A percentile compares a stretch with the other conserved stretches of the same genome.
Evolutionary conservation across 2,329 filamentous ascomycete species (phyloP).

Genomic region (Biscogniauxia mediterranea): DNA sequence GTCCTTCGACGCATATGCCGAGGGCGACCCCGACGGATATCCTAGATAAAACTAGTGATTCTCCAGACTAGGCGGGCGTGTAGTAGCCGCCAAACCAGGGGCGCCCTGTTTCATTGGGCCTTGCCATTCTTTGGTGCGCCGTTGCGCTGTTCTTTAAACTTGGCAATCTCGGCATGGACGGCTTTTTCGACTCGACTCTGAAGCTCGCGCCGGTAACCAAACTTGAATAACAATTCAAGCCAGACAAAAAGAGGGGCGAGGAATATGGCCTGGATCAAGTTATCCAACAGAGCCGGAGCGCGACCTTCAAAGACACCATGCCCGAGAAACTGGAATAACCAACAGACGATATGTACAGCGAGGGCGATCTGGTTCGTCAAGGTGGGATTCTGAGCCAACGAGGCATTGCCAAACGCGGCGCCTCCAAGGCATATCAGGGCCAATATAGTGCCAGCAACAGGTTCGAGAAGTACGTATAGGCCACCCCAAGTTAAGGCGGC

Average conservation of each 20-base stretch:
- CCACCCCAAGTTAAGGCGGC: constrained; percentile 66
- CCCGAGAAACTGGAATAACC: constrained; percentile 88
- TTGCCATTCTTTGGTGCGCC: constrained; percentile 46
- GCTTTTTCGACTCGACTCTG: constrained; percentile 76
- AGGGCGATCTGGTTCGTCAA: constrained; percentile 57
- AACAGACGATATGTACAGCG: constrained; percentile 68
- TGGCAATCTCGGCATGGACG: constrained; percentile 73
- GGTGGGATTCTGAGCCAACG: constrained; percentile 57
- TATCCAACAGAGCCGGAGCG: constrained; percentile 86
- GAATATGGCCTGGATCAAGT: constrained; percentile 86
- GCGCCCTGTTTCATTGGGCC: constrained; percentile 39
- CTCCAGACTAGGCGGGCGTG: not conserved
- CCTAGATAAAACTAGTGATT: not conserved
- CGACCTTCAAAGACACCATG: constrained; percentile 87
- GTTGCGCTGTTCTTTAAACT: constrained; percentile 62
- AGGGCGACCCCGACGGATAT: not conserved
- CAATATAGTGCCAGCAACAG: constrained; percentile 79
- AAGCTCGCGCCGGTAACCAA: constrained; percentile 87
- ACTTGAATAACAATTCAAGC: constrained; percentile 87
- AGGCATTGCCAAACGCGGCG: constrained; percentile 73
- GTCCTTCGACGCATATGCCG: not conserved
- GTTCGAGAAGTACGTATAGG: constrained; percentile 89
- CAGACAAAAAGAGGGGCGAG: constrained; percentile 96
- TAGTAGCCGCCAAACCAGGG: not conserved
- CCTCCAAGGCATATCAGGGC: constrained; percentile 73